Base-by-base conservation (phyloP, 352 stramenopile genomes). In the Phytophthora gonapodyides region DNA sequence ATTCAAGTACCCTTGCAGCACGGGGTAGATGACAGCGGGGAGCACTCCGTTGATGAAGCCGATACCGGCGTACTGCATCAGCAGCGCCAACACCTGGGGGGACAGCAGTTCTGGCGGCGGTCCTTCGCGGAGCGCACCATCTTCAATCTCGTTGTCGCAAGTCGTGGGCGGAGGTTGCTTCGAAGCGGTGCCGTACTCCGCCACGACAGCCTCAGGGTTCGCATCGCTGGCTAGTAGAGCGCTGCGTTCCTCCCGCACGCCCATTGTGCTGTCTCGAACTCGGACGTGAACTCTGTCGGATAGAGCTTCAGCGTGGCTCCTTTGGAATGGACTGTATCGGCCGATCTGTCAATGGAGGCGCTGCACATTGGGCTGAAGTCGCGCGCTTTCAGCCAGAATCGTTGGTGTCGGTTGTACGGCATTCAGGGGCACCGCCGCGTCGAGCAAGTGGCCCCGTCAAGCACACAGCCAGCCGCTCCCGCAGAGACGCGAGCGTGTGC, bases 1-100 rank as follows among this genome's bases (percentile, higher is more conserved):
- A 30, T 84, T 83, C 13, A 89, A 53, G 51, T 89, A 89, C 24
- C 61, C 65, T 31, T 87, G 75, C 9, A 87, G 54, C n/a, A 89
- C 50, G 0, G 80, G 80, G 50, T 89, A 88, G 48, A 85, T 78
- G 36, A 82, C 48, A 7, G 62, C 70, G 0, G 78, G 78, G 2
- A 88, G 52, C 6, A 75, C 60, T 40, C 80, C 80, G 16, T 68
- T 60, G 7, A 87, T 44, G 45, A 89, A 78, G 0, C 80, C 80
- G 7, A 89, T 75, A 16, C 62, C 78, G 1, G 75, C 76, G 54
- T 85, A 89, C 57, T 89, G 78, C 30, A 60, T 75, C 2, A 85
- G 50, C 7, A 88, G 30, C 4, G 59, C 76, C 31, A 85, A 56
- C 9, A 73, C 61, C 12, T 76, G 61, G 7, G 42, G 47, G 0